These are phyloP conservation scores for Dothistroma pini DNA, from an alignment of 2,329 filamentous ascomycete species.

Conservation along the genomic window DNA sequence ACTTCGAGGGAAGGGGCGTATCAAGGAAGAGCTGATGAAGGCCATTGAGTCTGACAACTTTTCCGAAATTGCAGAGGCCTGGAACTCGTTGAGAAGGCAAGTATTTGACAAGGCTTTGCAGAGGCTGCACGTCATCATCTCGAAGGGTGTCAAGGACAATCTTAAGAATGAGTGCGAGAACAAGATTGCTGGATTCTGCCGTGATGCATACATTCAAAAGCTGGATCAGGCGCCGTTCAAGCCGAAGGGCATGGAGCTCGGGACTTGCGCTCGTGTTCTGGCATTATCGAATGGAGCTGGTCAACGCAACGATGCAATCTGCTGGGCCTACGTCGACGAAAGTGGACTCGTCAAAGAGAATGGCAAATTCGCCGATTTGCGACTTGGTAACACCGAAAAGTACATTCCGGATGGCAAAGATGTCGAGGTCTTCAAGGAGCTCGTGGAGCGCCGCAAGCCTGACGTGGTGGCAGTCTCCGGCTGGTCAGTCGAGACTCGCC, in stretches of 20 bases:
- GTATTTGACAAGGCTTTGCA: constrained; percentile 76
- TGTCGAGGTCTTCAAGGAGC: constrained; percentile 68
- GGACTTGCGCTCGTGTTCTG: constrained; percentile 82
- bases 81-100: constrained; percentile 84
- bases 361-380: constrained; percentile 78
- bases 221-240: constrained; percentile 96
- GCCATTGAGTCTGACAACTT: constrained; percentile 94
- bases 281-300: constrained; percentile 83
- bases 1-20: constrained; percentile 70
- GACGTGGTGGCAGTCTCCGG: constrained; percentile 90
- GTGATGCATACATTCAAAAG: constrained; percentile 82
- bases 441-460: constrained; percentile 74
- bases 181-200: constrained; percentile 79
- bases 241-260: constrained; percentile 85
- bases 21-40: constrained; percentile 70
- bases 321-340: constrained; percentile 91
- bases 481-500: constrained; percentile 81
- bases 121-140: constrained; percentile 78
- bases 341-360: constrained; percentile 86
- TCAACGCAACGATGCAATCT: constrained; percentile 73
- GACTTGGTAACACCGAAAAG: constrained; percentile 63
- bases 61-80: constrained; percentile 89
- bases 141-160: constrained; percentile 91
- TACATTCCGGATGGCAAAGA: constrained; percentile 61
- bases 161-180: constrained; percentile 93